Evolutionary conservation across 2,329 filamentous ascomycete species (phyloP), one percentile per base, ranked within the genome.

Genomic region (Fusarium liriodendri): DNA sequence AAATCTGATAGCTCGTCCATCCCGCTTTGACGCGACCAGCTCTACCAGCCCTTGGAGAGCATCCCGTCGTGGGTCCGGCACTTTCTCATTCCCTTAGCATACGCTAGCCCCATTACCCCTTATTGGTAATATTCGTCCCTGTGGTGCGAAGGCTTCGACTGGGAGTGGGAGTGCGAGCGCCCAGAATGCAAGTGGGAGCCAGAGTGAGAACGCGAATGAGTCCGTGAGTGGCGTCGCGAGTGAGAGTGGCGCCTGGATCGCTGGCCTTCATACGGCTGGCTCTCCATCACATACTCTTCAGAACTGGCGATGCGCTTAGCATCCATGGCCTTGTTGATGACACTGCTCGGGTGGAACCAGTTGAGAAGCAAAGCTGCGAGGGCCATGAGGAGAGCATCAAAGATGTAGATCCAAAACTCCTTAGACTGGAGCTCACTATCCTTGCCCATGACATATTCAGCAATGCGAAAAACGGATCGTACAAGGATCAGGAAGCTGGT

Each of bases 361-460:
- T 79, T 79, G 66, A 79, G 76, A 2, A 80, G 74, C 13, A 79
- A 20, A 1, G 71, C 67, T 29, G 79, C 77, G 16, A 78, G 40
- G 9, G 70, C 54, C 82, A 85, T 85, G 7, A 83, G 77, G 11
- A 78, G 16, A 3, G 82, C 82, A 68, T 85, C 83, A 25, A 85
- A 83, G 18, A 84, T 60, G 60, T 84, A 84, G 18, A 84, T 69
- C 47, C 75, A 81, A 38, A 71, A 78, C 71, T 85, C 83, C 42
- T 83, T 79, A 8, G 71, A 71, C 20, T 84, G 74, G 4, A 84
- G 69, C 10, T 79, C 80, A 2, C 81, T 82, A 13, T 79, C 77
- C 20, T 78, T 76, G 16, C 83, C 83, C 62, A 81, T 74, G 3
- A 79, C 73, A 66, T 86, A 87, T 74, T 87, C 85, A 20, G 85